Base-by-base conservation (phyloP, 352 stramenopile genomes). In the Phytophthora boehmeriae region DNA sequence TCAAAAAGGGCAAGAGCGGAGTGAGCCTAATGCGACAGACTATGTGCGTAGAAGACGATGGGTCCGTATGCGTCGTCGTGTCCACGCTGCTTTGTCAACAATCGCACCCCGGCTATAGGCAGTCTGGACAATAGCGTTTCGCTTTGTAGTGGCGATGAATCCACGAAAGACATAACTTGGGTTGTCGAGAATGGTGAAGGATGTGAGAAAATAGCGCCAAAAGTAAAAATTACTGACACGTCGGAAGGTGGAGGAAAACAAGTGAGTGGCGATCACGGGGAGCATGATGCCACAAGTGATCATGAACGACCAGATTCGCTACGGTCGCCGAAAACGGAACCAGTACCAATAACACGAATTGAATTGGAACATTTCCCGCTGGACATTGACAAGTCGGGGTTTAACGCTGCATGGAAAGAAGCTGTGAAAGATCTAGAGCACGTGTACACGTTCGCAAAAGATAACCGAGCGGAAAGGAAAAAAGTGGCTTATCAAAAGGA, bases 31-130 rank as follows among this genome's bases (percentile, higher is more conserved):
- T 13, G 58, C 77, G 3, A 92, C 80, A 0, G 83, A 92, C 50
- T 89, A 92, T 46, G 80, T 92, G 20, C 75, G 83, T 49, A 69
- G 85, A 4, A 71, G 85, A 5, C 69, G 85, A 28, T 93, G 85
- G 85, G 58, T 91, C 14, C 79, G 85, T 14, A 75, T 57, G 13
- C 80, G 85, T 8, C 66, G 73, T 49, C 75, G 78, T 3, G 64
- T 71, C n/a, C 30, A 59, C 30, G 38, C 32, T 41, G 39, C 44
- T 47, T 30, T 72, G 3, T 50, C 44, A 19, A 2, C 44, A 3
- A 53, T 71, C 23, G 41, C 52, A n/a, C 46, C 25, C 28, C 20
- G 17, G 41, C 46, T 35, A n/a, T 17, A 42, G 16, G 13, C 16
- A 50, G n/a, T 32, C 42, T 50, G 8, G 43, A 66, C 11, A 52